Conservation (phyloP, 1,284 basidiomycete species). For the Hemileia vastatrix region DNA sequence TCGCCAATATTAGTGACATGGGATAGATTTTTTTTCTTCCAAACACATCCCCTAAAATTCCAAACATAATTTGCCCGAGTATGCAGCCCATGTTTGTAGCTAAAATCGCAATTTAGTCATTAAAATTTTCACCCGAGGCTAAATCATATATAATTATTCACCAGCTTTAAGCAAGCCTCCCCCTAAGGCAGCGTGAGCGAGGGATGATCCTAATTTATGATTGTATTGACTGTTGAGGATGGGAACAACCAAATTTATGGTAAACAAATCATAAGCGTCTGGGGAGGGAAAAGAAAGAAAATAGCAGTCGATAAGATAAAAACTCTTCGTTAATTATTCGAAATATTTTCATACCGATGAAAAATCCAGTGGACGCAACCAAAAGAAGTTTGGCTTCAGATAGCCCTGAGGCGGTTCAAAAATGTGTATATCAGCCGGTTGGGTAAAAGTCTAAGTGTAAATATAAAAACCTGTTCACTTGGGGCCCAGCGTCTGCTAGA, state of each 20-base stretch:
- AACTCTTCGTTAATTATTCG: background rate
- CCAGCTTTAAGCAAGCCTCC: conserved; percentile 6
- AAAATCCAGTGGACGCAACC: conserved; percentile 15
- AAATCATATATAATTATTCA: too few species aligned
- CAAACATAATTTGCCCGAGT: background rate
- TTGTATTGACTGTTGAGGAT: conserved; percentile 8
- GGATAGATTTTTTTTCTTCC: conserved; percentile 3
- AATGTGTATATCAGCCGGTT: too few species aligned
- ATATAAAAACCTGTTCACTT: too few species aligned
- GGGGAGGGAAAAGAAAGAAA: background rate
- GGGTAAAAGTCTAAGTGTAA: too few species aligned
- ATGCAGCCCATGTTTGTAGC: conserved; percentile 10
- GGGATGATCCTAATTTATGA: background rate
- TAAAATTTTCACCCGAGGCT: too few species aligned
- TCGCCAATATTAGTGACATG: background rate
- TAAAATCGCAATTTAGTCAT: too few species aligned
- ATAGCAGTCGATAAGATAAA: background rate
- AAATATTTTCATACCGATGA: background rate
- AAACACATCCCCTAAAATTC: background rate
- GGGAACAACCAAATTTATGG: conserved; percentile 9
- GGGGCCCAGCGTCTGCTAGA: too few species aligned
- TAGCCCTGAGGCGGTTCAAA: too few species aligned
- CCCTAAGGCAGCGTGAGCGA: conserved; percentile 1
- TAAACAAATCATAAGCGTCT: conserved; percentile 11
- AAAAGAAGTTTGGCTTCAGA: conserved; percentile 4